Conservation (phyloP, 1,139 yeast species). For the Candida albicans region DNA sequence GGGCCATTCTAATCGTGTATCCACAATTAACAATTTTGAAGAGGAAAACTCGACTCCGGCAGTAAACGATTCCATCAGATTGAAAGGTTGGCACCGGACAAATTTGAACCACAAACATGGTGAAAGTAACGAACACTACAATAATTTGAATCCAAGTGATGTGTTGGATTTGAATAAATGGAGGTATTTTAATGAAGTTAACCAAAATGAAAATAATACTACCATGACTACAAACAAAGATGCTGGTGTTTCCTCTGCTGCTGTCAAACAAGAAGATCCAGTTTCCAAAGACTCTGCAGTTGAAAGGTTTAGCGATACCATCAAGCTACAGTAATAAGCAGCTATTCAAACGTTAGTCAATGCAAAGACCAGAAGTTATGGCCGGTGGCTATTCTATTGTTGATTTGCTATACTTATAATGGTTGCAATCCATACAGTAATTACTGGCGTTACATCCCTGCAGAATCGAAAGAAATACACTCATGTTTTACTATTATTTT, state of each 20-base stretch:
- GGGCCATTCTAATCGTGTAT: neutral
- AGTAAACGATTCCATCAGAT: constrained; percentile 18
- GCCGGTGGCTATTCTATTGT: neutral
- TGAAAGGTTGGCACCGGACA: constrained; percentile 46
- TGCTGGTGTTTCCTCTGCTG: neutral
- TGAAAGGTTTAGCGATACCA: constrained; percentile 9
- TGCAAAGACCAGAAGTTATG: neutral
- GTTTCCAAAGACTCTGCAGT: constrained; percentile 4
- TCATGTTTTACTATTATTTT: too few relatives aligned
- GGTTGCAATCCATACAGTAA: too few relatives aligned
- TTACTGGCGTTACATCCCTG: too few relatives aligned
- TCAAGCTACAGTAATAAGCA: constrained; percentile 7
- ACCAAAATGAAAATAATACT: neutral
- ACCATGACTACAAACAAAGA: neutral
- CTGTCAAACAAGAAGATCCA: neutral
- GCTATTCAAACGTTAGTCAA: too few relatives aligned
- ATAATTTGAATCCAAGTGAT: constrained; percentile 22
- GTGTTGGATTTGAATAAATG: constrained; percentile 31
- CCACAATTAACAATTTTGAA: constrained; percentile 14
- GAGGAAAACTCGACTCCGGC: constrained; percentile 16
- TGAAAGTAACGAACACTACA: constrained; percentile 4
- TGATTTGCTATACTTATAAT: too few relatives aligned
- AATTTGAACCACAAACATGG: constrained; percentile 19
- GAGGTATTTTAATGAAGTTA: constrained; percentile 22
- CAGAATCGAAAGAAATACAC: too few relatives aligned